Conservation (phyloP, 1,139 yeast species). For the Candida smagusa region DNA sequence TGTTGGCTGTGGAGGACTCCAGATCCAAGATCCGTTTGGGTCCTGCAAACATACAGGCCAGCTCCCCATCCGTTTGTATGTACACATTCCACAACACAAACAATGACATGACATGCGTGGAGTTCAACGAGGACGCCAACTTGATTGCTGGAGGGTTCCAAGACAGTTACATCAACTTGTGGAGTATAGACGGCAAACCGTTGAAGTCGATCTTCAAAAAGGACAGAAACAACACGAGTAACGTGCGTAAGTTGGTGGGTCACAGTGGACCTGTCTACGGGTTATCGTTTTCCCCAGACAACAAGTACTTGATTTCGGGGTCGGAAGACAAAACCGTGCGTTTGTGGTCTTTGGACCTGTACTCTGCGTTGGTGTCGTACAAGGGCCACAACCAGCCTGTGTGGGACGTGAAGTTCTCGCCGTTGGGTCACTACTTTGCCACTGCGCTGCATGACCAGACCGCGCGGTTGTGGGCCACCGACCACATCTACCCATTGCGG, state of each 20-base stretch:
- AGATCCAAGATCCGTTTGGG: conserved; percentile 66
- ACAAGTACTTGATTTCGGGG: conserved; percentile 71
- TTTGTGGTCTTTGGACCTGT: conserved; percentile 92
- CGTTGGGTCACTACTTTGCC: conserved; percentile 95
- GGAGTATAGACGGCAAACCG: conserved; percentile 92
- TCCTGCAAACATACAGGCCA: conserved; percentile 53
- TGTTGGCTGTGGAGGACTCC: conserved; percentile 77
- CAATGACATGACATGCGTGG: conserved; percentile 78
- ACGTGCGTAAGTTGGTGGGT: conserved; percentile 70
- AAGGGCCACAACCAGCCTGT: conserved; percentile 96
- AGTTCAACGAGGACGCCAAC: conserved; percentile 83
- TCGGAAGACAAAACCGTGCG: conserved; percentile 92
- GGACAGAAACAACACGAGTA: conserved; percentile 51
- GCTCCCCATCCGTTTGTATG: conserved; percentile 95
- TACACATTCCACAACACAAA: conserved; percentile 96
- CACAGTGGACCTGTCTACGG: conserved; percentile 96
- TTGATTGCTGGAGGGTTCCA: conserved; percentile 92
- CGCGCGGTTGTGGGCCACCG: conserved; percentile 96
- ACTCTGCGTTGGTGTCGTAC: conserved; percentile 84
- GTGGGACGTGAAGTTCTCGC: conserved; percentile 96
- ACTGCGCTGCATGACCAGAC: conserved; percentile 98
- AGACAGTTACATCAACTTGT: conserved; percentile 82
- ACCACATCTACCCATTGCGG: conserved; percentile 92
- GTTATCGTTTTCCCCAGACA: conserved; percentile 86
- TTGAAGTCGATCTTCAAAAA: conserved; percentile 61